Base-by-base conservation (phyloP, 148 eudicot genomes). In the Salicornia ramosissima region DNA sequence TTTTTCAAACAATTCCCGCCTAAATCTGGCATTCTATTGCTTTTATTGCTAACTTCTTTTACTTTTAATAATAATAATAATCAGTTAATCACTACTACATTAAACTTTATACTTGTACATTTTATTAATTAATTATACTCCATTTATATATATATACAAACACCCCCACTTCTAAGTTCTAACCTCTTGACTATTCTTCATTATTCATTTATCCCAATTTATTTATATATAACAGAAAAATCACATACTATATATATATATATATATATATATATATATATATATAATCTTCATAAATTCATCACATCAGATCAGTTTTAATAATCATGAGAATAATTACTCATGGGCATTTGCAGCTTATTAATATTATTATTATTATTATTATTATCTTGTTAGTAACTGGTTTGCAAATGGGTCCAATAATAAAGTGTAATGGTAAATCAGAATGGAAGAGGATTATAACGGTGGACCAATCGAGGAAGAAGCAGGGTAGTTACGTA, bases 391-490 rank as follows among this genome's bases (percentile, higher is more conserved):
- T 72, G 56, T 28, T 59, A 7, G 28, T 13, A 26, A 58, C 49
- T 31, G 12, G 43, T 2, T 52, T 59, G 10, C 1, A 18, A 49
- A 61, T 36, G 67, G 64, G 55, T 49, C 0, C 56, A 66, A 58
- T 29, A n/a, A n/a, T n/a, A n/a, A n/a, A n/a, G 21, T 30, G 14
- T n/a, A 26, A 67, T 40, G 67, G 55, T 39, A 25, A 52, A 15
- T 34, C 45, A 11, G 18, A 4, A 14, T 52, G 73, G 80, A 70
- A 26, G 66, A 22, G 53, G 31, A n/a, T 43, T 15, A 25, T 81
- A 45, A 81, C 77, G 34, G 84, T 81, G 13, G 84, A 81, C 72
- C 68, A 59, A 18, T 60, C 76, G 11, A 81, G 81, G 5, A 69
- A 58, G 50, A 63, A 5, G 25, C 78, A 1, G 24, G 81, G 84